Conservation (phyloP, 2,329 filamentous ascomycete genomes). For the Penicillium verrucosum region DNA sequence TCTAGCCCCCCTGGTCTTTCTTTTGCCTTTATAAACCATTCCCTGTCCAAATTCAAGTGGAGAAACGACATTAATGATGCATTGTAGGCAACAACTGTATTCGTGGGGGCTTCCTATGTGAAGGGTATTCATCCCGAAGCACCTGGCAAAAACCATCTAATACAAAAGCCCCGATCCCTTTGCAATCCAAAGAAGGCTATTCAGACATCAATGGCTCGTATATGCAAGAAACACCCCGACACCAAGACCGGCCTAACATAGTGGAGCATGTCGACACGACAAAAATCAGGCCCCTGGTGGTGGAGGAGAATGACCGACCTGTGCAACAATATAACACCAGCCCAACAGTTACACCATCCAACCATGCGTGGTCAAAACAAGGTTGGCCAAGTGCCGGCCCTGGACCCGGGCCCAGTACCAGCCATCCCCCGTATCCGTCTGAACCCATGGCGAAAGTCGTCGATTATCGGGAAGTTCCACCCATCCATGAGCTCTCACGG, state of each 20-base stretch:
- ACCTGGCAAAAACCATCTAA: slow-evolving; percentile 74
- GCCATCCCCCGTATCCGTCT: slow-evolving; percentile 37
- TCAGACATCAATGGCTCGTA: slow-evolving; percentile 38
- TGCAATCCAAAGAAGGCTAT: slow-evolving; percentile 76
- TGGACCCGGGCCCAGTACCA: slow-evolving; percentile 8
- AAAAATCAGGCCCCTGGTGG: slow-evolving; percentile 46
- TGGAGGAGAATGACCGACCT: slow-evolving; percentile 44
- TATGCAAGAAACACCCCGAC: slow-evolving; percentile 37
- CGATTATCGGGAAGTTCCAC: slow-evolving; percentile 41
- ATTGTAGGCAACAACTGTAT: slow-evolving; percentile 77
- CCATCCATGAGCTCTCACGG: slow-evolving; percentile 41
- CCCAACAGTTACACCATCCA: slow-evolving; percentile 34
- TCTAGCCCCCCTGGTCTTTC: not conserved
- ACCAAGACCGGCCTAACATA: slow-evolving; percentile 38
- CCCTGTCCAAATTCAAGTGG: slow-evolving; percentile 7
- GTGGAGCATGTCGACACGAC: slow-evolving; percentile 42
- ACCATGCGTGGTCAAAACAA: slow-evolving; percentile 41
- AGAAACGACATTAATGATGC: slow-evolving; percentile 12
- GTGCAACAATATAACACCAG: slow-evolving; percentile 41
- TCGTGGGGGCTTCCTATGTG: slow-evolving; percentile 84
- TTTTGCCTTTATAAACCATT: slow-evolving; percentile 8
- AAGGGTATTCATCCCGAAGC: slow-evolving; percentile 79
- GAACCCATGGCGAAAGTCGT: slow-evolving; percentile 38
- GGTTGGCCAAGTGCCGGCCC: slow-evolving; percentile 31
- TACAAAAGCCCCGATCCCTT: slow-evolving; percentile 65